phyloP scores from a whole-genome alignment of 257 asterid species.

The Voacanga thouarsii region DNA sequence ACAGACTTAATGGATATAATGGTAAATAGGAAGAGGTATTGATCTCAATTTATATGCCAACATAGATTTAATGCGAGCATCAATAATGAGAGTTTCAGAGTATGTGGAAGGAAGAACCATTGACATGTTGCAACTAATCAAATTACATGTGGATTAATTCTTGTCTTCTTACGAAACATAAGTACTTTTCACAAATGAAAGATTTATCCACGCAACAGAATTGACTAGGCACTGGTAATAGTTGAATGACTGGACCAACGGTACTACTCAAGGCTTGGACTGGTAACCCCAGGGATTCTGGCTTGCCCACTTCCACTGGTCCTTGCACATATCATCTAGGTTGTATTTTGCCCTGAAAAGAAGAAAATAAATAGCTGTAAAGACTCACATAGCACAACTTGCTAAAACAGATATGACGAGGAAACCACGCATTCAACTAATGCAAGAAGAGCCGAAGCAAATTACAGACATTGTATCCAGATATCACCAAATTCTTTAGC shows the following conservation, averaged over 20 bases:
- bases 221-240: background rate
- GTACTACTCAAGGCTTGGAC: constrained; percentile 29
- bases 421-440: background rate
- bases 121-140: background rate
- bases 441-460: background rate
- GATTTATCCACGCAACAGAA: background rate
- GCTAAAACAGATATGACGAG: background rate
- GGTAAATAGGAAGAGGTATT: no score
- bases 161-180: background rate
- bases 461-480: background rate
- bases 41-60: no score
- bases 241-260: background rate
- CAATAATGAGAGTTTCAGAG: background rate
- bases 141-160: background rate
- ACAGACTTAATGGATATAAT: no score
- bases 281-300: constrained; percentile 76
- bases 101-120: background rate
- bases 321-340: constrained; percentile 88
- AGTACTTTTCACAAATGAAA: background rate
- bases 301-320: constrained; percentile 97
- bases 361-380: background rate
- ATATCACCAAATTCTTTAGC: background rate
- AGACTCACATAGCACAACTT: background rate
- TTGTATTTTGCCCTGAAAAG: constrained; percentile 80
- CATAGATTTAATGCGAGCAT: background rate